Conservation (phyloP, 1,284 basidiomycete species). For the Ceratobasidium papillatum region DNA sequence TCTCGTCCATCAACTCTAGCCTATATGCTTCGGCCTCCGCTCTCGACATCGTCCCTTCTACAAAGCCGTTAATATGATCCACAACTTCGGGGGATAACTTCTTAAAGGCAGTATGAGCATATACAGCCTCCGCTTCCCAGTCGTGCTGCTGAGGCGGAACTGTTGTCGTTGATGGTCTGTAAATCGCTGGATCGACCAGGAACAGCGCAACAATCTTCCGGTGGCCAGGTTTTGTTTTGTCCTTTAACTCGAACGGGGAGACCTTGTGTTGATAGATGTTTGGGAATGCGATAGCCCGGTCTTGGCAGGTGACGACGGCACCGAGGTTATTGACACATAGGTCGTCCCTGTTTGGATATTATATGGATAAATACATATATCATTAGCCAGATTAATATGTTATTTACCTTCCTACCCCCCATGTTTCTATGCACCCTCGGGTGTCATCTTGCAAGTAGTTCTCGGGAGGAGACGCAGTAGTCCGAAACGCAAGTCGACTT, state of each 20-base stretch:
- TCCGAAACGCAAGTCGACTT: constrained; percentile 35
- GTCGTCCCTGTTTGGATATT: background rate
- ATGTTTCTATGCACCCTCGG: constrained; percentile 6
- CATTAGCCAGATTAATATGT: background rate
- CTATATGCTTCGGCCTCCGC: background rate
- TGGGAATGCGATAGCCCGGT: constrained; percentile 60
- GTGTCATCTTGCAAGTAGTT: constrained; percentile 31
- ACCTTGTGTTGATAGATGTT: no score
- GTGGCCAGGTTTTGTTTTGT: constrained; percentile 50
- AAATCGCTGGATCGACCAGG: constrained; percentile 50
- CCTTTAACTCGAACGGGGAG: constrained; percentile 50
- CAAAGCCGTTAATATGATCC: background rate
- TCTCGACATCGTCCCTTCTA: background rate
- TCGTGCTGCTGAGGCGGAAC: constrained; percentile 44
- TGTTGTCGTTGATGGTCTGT: constrained; percentile 42
- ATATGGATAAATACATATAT: no score
- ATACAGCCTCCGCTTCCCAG: constrained; percentile 50
- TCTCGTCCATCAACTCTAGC: constrained; percentile 45
- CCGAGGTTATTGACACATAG: constrained; percentile 46
- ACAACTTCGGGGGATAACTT: constrained; percentile 35
- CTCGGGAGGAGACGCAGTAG: background rate
- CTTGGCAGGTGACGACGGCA: constrained; percentile 47
- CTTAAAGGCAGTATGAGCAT: constrained; percentile 41
- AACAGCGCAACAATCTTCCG: constrained; percentile 53
- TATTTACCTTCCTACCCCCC: constrained; percentile 37